These are phyloP conservation scores for Phytophthora tentaculata DNA, from an alignment of 352 stramenopile species.

Conservation along the genomic window DNA sequence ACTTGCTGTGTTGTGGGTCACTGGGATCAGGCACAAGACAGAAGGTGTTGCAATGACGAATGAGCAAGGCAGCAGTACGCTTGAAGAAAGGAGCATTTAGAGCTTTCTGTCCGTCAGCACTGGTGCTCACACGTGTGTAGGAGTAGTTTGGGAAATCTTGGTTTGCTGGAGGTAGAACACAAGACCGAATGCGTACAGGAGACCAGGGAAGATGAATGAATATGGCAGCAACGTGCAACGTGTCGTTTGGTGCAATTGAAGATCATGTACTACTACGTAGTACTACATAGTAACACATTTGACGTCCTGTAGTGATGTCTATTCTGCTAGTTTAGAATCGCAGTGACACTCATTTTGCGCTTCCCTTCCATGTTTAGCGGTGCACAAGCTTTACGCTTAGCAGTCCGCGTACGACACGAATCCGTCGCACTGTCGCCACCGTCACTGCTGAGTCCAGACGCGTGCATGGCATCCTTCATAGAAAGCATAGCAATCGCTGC, in stretches of 20 bases:
- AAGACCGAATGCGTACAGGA: constrained; percentile 27
- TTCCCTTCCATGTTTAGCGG: constrained; percentile 66
- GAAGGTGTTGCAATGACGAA: constrained; percentile 26
- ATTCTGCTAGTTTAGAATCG: constrained; percentile 82
- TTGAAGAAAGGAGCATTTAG: constrained; percentile 34
- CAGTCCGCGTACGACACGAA: constrained; percentile 34
- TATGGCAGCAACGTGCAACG: constrained; percentile 23
- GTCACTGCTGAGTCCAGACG: constrained; percentile 50
- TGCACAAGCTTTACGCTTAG: constrained; percentile 78
- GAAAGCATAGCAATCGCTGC: constrained; percentile 81
- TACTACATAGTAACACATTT: constrained; percentile 8
- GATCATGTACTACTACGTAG: too few species aligned
- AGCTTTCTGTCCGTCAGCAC: constrained; percentile 30
- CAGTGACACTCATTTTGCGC: constrained; percentile 90
- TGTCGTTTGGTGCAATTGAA: too few species aligned
- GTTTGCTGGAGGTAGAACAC: constrained; percentile 27
- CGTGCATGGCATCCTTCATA: constrained; percentile 65
- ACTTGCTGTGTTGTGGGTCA: constrained; percentile 15
- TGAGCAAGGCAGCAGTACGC: constrained; percentile 22
- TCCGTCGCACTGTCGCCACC: constrained; percentile 45
- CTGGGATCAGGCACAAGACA: constrained; percentile 21
- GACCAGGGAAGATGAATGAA: constrained; percentile 30
- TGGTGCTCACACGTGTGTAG: constrained; percentile 24
- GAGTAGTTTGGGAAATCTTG: constrained; percentile 20
- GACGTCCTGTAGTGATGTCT: constrained; percentile 15